Conservation (phyloP, 306 rosid species). For the Cicer bijugum region DNA sequence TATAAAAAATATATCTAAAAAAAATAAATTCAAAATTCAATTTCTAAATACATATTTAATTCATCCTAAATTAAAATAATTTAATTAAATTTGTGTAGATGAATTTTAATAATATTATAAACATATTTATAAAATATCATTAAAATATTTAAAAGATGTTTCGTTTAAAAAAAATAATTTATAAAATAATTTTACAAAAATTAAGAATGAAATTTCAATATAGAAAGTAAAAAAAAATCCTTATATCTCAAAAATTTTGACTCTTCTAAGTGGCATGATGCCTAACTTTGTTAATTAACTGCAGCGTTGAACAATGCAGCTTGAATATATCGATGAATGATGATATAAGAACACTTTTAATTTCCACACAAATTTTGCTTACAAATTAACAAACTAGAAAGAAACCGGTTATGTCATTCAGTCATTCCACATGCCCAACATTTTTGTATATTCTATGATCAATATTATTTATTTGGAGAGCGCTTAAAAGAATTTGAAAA, state of each 20-base stretch:
- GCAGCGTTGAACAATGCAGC: conserved; percentile 42
- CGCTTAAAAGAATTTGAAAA: conserved; percentile 38
- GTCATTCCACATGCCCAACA: conserved; percentile 29
- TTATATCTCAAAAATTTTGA: conserved; percentile 17
- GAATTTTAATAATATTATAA: too few relatives aligned
- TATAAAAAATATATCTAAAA: too few relatives aligned
- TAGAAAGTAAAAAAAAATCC: too few relatives aligned
- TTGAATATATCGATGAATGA: conserved; percentile 33
- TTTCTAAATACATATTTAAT: too few relatives aligned
- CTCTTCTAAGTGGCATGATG: conserved; percentile 36
- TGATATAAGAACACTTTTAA: background rate
- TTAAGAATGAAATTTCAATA: too few relatives aligned
- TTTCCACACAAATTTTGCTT: conserved; percentile 37
- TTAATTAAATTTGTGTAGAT: too few relatives aligned
- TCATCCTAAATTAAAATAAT: too few relatives aligned
- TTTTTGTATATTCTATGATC: conserved; percentile 32
- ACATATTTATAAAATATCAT: too few relatives aligned
- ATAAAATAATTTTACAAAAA: too few relatives aligned
- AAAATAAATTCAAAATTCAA: too few relatives aligned
- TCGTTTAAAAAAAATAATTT: too few relatives aligned
- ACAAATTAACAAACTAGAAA: conserved; percentile 14
- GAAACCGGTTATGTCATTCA: conserved; percentile 3
- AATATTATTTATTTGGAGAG: background rate
- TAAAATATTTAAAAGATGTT: too few relatives aligned
- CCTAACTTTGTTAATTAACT: conserved; percentile 46